A percentile compares a stretch with the other conserved stretches of the same genome.
phyloP scores from a whole-genome alignment of 23 red algal genomes.

The Gracilaria vermiculophylla region DNA sequence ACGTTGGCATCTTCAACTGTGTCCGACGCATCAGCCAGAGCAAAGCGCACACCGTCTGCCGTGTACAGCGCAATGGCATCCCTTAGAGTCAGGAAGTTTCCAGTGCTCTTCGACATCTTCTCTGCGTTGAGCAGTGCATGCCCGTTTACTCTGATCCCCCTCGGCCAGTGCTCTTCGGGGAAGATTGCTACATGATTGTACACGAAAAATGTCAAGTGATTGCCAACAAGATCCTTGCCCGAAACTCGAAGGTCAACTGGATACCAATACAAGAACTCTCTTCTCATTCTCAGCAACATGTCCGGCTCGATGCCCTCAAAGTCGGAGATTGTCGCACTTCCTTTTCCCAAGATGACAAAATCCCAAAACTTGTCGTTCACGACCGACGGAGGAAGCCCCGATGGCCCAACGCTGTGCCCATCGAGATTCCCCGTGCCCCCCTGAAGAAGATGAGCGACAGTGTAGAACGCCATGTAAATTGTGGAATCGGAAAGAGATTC shows the following conservation, averaged over 20 bases:
- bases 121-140: constrained; percentile 95
- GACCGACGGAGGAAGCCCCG: constrained; percentile 57
- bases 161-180: constrained; percentile 87
- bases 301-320: constrained; percentile 3
- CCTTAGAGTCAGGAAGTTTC: constrained; percentile 96
- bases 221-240: constrained; percentile 95
- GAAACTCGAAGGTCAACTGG: constrained; percentile 96
- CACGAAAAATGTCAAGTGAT: constrained; percentile 97
- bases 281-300: constrained; percentile 58
- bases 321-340: constrained; percentile 14
- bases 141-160: constrained; percentile 88
- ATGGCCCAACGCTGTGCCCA: constrained; percentile 69
- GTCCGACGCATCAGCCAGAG: constrained; percentile 96
- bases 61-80: constrained; percentile 87
- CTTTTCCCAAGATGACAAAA: constrained; percentile 89
- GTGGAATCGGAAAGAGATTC: constrained; percentile 98
- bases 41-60: constrained; percentile 93
- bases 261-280: constrained; percentile 95
- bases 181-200: constrained; percentile 98
- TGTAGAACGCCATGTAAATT: constrained; percentile 99
- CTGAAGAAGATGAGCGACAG: constrained; percentile 92
- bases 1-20: constrained; percentile 97
- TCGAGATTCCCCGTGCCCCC: constrained; percentile 82
- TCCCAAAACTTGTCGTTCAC: constrained; percentile 89
- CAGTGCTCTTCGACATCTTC: constrained; percentile 99